Evolutionary conservation across 306 rosid genomes (phyloP).

Genomic region (Cicer judaicum): DNA sequence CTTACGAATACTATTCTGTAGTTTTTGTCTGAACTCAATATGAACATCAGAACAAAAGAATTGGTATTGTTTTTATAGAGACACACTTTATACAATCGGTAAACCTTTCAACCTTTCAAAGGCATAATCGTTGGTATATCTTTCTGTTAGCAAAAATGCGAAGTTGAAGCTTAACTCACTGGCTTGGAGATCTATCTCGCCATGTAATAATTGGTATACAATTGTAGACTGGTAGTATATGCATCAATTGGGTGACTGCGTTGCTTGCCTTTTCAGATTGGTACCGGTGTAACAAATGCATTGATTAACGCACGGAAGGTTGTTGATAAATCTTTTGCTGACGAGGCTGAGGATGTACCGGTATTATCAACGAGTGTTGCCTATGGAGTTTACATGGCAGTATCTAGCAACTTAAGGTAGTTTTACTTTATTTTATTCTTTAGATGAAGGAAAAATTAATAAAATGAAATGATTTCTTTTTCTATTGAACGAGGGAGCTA

Average conservation of each 20-base stretch:
- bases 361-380: conserved; percentile 79
- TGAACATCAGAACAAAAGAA: background rate
- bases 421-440: background rate
- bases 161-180: conserved; percentile 8
- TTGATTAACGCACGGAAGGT: conserved; percentile 75
- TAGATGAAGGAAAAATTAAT: background rate
- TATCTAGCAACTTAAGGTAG: conserved; percentile 93
- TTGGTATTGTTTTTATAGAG: background rate
- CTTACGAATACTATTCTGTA: background rate
- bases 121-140: background rate
- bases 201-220: conserved; percentile 5
- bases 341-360: conserved; percentile 85
- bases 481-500: conserved; percentile 22
- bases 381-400: conserved; percentile 90
- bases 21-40: background rate
- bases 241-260: conserved; percentile 10
- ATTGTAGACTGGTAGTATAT: background rate
- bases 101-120: background rate
- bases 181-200: conserved; percentile 6
- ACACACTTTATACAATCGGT: background rate
- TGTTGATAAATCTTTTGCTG: conserved; percentile 74
- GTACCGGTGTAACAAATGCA: conserved; percentile 86
- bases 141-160: background rate
- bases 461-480: conserved; percentile 2
- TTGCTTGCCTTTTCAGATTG: conserved; percentile 58